Evolutionary conservation across 139 green algal species (phyloP).

Genomic region (Bryopsis sp.): DNA sequence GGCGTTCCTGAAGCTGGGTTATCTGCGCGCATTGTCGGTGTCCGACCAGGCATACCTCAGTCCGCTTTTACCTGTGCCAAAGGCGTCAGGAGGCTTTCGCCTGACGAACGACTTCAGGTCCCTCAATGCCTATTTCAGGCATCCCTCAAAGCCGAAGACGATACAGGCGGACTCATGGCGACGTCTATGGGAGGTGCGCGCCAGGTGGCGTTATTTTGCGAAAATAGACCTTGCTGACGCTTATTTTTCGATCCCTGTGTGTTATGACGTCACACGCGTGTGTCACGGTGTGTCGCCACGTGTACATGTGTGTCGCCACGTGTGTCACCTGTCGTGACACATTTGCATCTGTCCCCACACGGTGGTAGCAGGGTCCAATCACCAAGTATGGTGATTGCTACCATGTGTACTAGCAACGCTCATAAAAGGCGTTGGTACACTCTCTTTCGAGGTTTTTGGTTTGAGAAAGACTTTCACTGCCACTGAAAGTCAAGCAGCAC

Average conservation of each 20-base stretch:
- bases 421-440: too few relatives aligned
- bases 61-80: conserved; percentile 7
- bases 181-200: not conserved
- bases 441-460: too few relatives aligned
- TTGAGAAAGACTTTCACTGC: too few relatives aligned
- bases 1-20: not conserved
- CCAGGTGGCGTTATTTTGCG: conserved; percentile 4
- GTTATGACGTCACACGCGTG: not conserved
- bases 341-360: too few relatives aligned
- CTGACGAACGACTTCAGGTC: conserved; percentile 16
- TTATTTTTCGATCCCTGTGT: conserved; percentile 12
- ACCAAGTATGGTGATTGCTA: too few relatives aligned
- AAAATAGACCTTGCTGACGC: conserved; percentile 16
- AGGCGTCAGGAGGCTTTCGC: not conserved
- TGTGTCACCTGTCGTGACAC: too few relatives aligned
- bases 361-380: too few relatives aligned
- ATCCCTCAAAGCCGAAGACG: not conserved
- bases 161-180: conserved; percentile 13
- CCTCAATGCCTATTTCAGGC: conserved; percentile 15
- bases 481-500: too few relatives aligned
- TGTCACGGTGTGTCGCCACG: too few relatives aligned
- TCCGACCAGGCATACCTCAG: not conserved
- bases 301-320: too few relatives aligned
- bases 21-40: not conserved
- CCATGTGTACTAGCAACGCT: too few relatives aligned